phyloP scores from a whole-genome alignment of 108 stramenopile species.

The Conticribra weissflogii region DNA sequence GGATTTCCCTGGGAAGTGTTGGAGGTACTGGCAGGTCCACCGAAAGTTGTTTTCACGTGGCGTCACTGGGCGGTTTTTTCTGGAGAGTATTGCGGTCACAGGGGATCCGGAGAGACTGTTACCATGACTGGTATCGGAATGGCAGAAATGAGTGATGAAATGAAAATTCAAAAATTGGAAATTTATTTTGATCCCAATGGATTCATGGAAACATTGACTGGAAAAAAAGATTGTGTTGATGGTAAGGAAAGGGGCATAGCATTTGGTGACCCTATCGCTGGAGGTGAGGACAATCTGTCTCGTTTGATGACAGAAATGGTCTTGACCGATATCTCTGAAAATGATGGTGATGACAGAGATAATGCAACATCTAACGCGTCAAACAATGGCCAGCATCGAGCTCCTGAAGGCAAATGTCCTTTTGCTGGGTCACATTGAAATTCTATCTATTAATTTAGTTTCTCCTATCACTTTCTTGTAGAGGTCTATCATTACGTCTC shows the following conservation, averaged over 20 bases:
- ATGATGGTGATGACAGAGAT: no score
- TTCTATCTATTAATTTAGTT: no score
- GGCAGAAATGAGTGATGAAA: constrained; percentile 43
- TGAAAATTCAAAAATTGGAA: constrained; percentile 40
- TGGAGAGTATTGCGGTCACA: constrained; percentile 45
- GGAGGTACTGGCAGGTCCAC: constrained; percentile 53
- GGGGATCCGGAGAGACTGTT: constrained; percentile 55
- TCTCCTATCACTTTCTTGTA: no score
- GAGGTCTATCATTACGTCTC: no score
- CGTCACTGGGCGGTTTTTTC: constrained; percentile 61
- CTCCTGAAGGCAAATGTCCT: no score
- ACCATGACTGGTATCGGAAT: constrained; percentile 64
- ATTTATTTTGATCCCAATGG: constrained; percentile 46
- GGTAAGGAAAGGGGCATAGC: constrained; percentile 6
- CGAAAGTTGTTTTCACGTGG: constrained; percentile 60
- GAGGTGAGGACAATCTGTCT: constrained; percentile 8
- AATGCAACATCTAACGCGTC: no score
- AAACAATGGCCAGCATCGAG: no score
- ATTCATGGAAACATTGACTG: constrained; percentile 49
- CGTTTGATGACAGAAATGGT: constrained; percentile 13
- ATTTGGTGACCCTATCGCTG: constrained; percentile 23
- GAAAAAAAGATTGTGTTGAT: constrained; percentile 20
- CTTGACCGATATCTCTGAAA: neutral
- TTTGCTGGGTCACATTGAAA: no score
- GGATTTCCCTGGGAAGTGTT: constrained; percentile 65